Percentiles rank a stretch among this genome's conserved stretches.
Conservation (phyloP, 108 stramenopile genomes). For the Schizochytrium sp. region DNA sequence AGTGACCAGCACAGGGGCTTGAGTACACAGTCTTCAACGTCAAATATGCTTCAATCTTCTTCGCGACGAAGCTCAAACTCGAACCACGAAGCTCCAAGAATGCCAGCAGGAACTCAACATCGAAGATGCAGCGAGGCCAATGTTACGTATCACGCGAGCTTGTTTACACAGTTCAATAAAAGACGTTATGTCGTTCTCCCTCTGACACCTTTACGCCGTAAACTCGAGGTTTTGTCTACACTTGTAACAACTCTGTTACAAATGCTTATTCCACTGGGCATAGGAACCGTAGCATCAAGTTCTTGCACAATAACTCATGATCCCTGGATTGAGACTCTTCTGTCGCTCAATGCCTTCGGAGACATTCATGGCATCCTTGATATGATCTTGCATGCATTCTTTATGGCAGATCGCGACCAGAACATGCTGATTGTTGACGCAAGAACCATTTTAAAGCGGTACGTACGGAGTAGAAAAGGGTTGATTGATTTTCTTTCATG, state of each 20-base stretch:
- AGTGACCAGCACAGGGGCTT: not conserved
- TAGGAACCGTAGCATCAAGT: not conserved
- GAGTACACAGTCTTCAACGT: not conserved
- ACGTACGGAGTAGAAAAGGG: not conserved
- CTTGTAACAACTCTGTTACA: not conserved
- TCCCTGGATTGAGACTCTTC: not conserved
- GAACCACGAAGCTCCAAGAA: slow-evolving; percentile 1
- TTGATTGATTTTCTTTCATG: not conserved
- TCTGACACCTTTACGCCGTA: not conserved
- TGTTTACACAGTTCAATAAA: not conserved
- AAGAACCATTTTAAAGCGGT: not conserved
- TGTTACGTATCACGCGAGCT: slow-evolving; percentile 1
- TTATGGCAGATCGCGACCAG: not conserved
- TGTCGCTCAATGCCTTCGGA: not conserved
- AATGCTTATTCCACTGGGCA: slow-evolving; percentile 18
- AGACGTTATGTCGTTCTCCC: not conserved
- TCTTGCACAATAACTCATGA: not conserved
- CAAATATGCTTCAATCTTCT: not conserved
- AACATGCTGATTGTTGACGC: not conserved
- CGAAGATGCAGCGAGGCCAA: slow-evolving; percentile 29
- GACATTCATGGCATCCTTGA: not conserved
- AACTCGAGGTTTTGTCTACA: not conserved
- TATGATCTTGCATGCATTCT: slow-evolving; percentile 30
- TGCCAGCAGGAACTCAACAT: slow-evolving; percentile 14
- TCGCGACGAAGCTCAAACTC: not conserved